Evolutionary conservation across 768 basidiomycete species (phyloP).

Genomic region (Rhizopogon vulgaris): DNA sequence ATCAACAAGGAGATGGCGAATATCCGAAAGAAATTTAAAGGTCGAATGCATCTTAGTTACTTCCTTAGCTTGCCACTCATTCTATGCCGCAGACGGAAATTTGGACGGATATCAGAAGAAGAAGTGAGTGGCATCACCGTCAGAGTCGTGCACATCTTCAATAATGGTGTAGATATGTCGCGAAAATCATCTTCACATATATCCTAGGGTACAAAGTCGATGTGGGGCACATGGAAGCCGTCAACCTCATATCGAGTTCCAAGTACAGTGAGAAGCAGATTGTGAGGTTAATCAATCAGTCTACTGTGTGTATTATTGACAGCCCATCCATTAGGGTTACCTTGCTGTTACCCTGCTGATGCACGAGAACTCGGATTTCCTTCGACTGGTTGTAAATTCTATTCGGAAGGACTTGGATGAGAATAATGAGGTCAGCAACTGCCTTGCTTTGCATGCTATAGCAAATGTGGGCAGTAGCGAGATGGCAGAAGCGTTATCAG

Average conservation of each 20-base stretch:
- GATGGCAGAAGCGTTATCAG: constrained; percentile 94
- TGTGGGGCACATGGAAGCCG: constrained; percentile 98
- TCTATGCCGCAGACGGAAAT: constrained; percentile 59
- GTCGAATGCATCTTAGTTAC: constrained; percentile 30
- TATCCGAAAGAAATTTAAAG: constrained; percentile 98
- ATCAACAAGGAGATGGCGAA: constrained; percentile 99
- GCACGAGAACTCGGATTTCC: constrained; percentile 98
- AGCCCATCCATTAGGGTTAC: constrained; percentile 63
- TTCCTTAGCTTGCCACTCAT: constrained; percentile 3
- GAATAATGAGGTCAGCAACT: constrained; percentile 92
- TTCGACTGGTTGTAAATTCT: constrained; percentile 95
- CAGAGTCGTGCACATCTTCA: constrained; percentile 6
- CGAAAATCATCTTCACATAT: constrained; percentile 98
- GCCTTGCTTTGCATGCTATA: constrained; percentile 94
- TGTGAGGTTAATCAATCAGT: constrained; percentile 41
- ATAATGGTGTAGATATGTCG: constrained; percentile 70
- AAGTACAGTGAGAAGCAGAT: constrained; percentile 99
- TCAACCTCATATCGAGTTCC: constrained; percentile 90
- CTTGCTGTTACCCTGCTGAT: constrained; percentile 94
- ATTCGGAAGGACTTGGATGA: constrained; percentile 96
- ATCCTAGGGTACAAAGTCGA: constrained; percentile 99
- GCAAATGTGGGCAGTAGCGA: constrained; percentile 97
- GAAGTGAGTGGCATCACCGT: constrained; percentile 49
- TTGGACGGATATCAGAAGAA: constrained; percentile 90
- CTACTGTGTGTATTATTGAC: not conserved